Conservation (phyloP, 2,329 filamentous ascomycete genomes). For the Penicillium sp. region DNA sequence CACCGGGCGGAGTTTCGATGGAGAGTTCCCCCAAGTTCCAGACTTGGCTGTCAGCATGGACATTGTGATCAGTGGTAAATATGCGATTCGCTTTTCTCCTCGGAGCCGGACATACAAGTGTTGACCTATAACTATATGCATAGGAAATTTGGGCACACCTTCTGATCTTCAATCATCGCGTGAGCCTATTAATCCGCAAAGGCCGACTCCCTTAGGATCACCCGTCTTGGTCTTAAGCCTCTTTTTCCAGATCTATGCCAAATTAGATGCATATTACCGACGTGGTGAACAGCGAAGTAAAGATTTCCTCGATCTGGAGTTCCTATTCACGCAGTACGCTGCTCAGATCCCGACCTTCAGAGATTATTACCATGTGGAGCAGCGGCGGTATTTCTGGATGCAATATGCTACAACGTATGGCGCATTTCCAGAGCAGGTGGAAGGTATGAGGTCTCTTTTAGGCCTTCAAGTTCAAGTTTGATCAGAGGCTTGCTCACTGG, state of each 20-base stretch:
- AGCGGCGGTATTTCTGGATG: constrained; percentile 21
- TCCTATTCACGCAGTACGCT: constrained; percentile 23
- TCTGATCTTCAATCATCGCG: constrained; percentile 23
- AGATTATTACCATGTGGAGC: constrained; percentile 20
- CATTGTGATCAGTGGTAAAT: constrained; percentile 25
- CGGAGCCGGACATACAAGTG: not conserved
- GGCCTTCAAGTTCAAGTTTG: constrained; percentile 14
- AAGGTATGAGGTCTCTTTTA: constrained; percentile 21
- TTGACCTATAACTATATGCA: constrained; percentile 7
- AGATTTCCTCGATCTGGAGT: constrained; percentile 24
- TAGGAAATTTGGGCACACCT: constrained; percentile 25
- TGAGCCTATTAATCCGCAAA: constrained; percentile 21
- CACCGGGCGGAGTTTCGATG: constrained; percentile 22
- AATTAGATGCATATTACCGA: constrained; percentile 20
- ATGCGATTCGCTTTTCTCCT: not conserved
- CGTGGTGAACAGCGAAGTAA: constrained; percentile 25
- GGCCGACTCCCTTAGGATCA: constrained; percentile 21
- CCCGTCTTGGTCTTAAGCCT: constrained; percentile 22
- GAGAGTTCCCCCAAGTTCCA: constrained; percentile 22
- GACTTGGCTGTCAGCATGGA: constrained; percentile 27
- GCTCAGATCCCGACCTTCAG: constrained; percentile 20
- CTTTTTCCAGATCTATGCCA: constrained; percentile 26
- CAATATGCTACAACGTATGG: constrained; percentile 22
- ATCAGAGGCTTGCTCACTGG: not conserved
- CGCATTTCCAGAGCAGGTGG: constrained; percentile 23